Base-by-base conservation (phyloP, 768 basidiomycete genomes). In the Serendipita indica region DNA sequence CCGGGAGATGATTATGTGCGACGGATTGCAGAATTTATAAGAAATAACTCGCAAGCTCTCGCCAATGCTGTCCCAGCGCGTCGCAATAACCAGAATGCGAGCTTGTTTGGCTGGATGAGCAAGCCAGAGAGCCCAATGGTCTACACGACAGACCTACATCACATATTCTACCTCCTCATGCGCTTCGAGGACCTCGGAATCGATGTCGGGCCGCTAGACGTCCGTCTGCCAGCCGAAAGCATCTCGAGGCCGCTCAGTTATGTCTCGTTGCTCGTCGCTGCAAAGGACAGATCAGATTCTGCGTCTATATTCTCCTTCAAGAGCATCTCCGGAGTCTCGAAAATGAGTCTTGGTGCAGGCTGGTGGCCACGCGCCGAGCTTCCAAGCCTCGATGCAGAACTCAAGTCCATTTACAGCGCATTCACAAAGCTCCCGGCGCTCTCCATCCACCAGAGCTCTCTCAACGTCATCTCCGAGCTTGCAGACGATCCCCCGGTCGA, bases 351-450 rank as follows among this genome's bases (percentile, higher is more conserved):
- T 33, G 81, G 85, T 30, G 73, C 70, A 3, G 75, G 79, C 56
- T 89, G 86, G 86, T 91, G 85, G 86, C 71, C 76, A 41, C 73
- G 75, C 61, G 67, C 77, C 3, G 76, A 81, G 59, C 78, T 77
- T 34, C 79, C 77, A 10, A 77, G 67, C 61, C 70, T 86, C 63
- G 84, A 91, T 58, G 67, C 73, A 2, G 86, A 90, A 65, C 81
- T 94, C 68, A 90, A 82, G 68, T 89, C 83, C 69, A 77, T 93
- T 62, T 94, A 82, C 72, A 89, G 89, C 67, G 79, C 83, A 67
- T 89, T 94, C 73, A 96, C 89, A 41, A 90, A 87, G 70, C 73
- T 96, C 0, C 91, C 91, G 14, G 84, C 89, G 1, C 74, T 94
- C 35, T 71, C 75, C 4, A 70, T 93, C 58, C 76, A 74, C 61